Base-by-base conservation (phyloP, 139 green algal species). In the Raphidocelis subcapitata region DNA sequence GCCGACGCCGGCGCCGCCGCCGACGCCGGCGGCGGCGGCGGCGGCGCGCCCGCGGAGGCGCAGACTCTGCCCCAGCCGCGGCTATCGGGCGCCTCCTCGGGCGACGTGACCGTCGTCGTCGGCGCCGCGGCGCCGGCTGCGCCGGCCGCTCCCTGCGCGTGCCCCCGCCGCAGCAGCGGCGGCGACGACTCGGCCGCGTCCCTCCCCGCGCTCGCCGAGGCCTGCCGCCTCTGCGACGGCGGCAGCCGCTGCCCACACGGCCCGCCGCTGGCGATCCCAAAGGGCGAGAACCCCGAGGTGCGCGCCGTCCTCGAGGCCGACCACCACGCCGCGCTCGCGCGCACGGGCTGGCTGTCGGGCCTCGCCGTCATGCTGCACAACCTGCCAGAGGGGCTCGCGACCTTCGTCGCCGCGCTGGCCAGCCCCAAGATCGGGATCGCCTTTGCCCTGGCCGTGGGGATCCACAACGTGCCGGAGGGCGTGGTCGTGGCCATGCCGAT, bases 401-500 rank as follows among this genome's bases (percentile, higher is more conserved):
- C 87, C 16, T 93, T 92, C 52, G 56, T 92, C 1, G 73, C 56
- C 46, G 69, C 88, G 0, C 79, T 91, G 15, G 81, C 80, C 14
- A 82, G 87, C 56, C 60, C 78, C 21, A 79, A 76, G 15, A 67
- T 87, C 3, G 89, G 89, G 24, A 46, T 82, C 5, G 78, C 81
- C 2, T 77, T 94, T 3, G 88, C 89, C 63, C 10, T 56, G 14
- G 21, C 37, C 5, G 5, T 36, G 33, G 23, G 3, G 35, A 31
- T 54, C 26, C 64, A 70, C 64, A 70, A 60, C 64, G 49, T 76
- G 21, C 69, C 69, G 12, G 69, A 90, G 70, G 91, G 90, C 44
- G 76, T 95, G 1, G 89, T 86, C n/a, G 90, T 96, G n/a, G 89
- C 92, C 0, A 85, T 96, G 73, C 92, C 92, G 2, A 82, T 96